Base-by-base conservation (phyloP, 2,329 filamentous ascomycete species). In the Claviceps sp. region DNA sequence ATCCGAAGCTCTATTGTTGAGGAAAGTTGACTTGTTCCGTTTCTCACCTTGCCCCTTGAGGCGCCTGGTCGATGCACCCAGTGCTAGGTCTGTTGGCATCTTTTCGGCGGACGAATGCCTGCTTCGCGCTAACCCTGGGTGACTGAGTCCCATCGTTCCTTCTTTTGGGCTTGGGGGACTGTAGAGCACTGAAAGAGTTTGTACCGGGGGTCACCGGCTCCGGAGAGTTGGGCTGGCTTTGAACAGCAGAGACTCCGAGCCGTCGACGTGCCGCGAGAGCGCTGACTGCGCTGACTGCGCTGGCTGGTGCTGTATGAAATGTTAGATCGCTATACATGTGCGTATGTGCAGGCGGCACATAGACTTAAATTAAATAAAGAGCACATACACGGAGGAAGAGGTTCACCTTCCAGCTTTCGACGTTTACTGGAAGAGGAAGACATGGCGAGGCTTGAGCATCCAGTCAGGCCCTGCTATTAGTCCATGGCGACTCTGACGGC, bases 241-340 rank as follows among this genome's bases (percentile, higher is more conserved):
- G 43, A 11, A 55, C 55, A 47, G 52, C 52, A 26, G 55, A 53
- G 16, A 54, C 55, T 16, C 52, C 57, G 17, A 61, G 56, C 11
- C 60, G 63, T 34, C 66, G 61, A 14, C 66, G 61, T 53, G 66
- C 67, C 37, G 66, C 63, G 20, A 69, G 56, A 5, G 67, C 66
- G 54, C 65, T 68, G n/a, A 68, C 55, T n/a, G 29, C 29, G 29
- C 26, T 26, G 29, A 34, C 29, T 34, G 67, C 66, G 42, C 63
- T 68, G 52, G 62, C 59, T 2, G 61, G 56, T 52, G 56, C 57
- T 53, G 13, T 5, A 23, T 11, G 9, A 16, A 2, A 17, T 8
- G 16, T 52, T 39, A 52, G 50, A 16, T 16, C 13, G 14, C 17
- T 26, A 9, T 47, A n/a, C 14, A 8, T n/a, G 13, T 38, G 34